These are phyloP conservation scores for Solanum hybrid DNA, from an alignment of 305 asterid genomes.

Conservation along the genomic window DNA sequence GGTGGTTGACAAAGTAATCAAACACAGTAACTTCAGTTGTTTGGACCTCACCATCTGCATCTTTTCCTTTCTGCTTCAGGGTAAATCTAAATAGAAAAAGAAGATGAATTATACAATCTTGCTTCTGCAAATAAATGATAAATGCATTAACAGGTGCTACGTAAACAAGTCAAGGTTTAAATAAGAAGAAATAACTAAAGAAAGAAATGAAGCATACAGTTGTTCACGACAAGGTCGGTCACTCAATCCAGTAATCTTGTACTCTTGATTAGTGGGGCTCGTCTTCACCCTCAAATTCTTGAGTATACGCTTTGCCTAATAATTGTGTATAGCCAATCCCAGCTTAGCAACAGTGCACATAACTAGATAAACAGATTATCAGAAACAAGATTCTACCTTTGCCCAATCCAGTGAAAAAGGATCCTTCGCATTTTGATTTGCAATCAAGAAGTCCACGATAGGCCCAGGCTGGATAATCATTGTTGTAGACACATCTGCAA, in stretches of 20 bases:
- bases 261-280: conserved; percentile 42
- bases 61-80: conserved; percentile 27
- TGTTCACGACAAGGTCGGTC: conserved; percentile 50
- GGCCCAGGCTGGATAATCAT: conserved; percentile 43
- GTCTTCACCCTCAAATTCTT: conserved; percentile 53
- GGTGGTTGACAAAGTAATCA: conserved; percentile 50
- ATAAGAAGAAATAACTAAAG: neutral
- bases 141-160: neutral
- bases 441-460: conserved; percentile 38
- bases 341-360: neutral
- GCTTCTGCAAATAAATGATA: neutral
- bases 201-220: conserved; percentile 14
- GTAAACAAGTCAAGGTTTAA: neutral
- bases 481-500: conserved; percentile 38
- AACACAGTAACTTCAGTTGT: conserved; percentile 39
- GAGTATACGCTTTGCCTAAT: conserved; percentile 41
- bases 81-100: conserved; percentile 27
- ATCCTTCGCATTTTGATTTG: conserved; percentile 38
- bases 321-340: neutral
- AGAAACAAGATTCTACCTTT: conserved; percentile 22
- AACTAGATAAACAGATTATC: neutral
- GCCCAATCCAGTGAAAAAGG: conserved; percentile 50
- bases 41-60: conserved; percentile 16
- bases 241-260: conserved; percentile 53
- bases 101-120: neutral